Evolutionary conservation across 257 asterid genomes (phyloP), one percentile per base, ranked within the genome.

Genomic region (Nicotiana otophora): DNA sequence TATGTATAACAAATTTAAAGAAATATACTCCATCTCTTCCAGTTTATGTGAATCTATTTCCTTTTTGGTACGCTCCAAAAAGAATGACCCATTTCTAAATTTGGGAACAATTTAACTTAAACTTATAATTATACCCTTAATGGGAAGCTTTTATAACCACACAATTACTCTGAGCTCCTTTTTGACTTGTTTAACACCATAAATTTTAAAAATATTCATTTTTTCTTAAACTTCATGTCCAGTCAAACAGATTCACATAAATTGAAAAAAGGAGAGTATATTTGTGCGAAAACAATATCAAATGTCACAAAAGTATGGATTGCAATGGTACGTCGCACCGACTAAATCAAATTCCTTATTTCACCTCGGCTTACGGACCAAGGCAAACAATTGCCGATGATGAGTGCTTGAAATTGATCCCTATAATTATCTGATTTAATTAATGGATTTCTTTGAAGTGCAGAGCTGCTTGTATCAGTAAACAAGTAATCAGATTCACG

Each of bases 231-330:
- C 26, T 23, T 23, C 26, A 23, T 23, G 26, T 0, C 1, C 26
- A 23, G 1, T 23, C 26, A 23, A 23, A 23, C 26, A 23, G 26
- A 23, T 23, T 23, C 26, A 23, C 26, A 23, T 23, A 23, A 23
- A 23, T 23, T 23, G 26, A 1, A 23, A 23, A 0, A 1, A 1
- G 1, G 26, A 23, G 26, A 0, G 26, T 1, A 0, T 26, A 26
- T 62, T 10, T 62, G 26, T 26, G 68, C 34, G 14, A 62, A 62
- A 62, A 3, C 7, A 9, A 63, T 63, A 63, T 63, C 7, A 10
- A 63, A 26, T 11, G 34, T 63, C 10, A 63, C 39, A 63, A 26
- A 63, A 63, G 19, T 26, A 11, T 26, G 14, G 9, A 63, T 23
- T 11, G 36, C 19, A 11, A 63, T 28, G 4, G 2, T 63, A 5